Conservation (phyloP, 257 asterid genomes). For the Solanum etuberosum region DNA sequence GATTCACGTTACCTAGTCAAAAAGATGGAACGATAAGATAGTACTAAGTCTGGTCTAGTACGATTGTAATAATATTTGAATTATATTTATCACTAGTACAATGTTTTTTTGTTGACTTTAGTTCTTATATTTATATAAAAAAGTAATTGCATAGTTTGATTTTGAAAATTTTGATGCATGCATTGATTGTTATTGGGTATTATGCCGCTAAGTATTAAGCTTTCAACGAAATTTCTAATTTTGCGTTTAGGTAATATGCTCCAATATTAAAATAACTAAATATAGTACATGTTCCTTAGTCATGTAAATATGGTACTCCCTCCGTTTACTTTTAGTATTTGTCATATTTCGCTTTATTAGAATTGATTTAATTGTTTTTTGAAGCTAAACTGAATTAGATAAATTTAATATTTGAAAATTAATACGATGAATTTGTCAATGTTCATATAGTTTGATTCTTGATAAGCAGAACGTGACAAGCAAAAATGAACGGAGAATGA, state of each 20-base stretch:
- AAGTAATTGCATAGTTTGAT: neutral
- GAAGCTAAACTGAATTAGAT: rapidly evolving
- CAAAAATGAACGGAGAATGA: no score
- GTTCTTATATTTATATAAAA: neutral
- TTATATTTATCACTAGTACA: neutral
- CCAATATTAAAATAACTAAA: neutral
- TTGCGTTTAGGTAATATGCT: neutral
- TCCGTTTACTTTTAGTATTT: neutral
- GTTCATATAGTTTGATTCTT: no score
- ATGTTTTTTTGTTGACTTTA: neutral
- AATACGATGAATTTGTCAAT: neutral
- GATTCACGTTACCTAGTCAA: neutral
- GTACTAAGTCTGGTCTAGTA: neutral
- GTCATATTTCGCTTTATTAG: rapidly evolving
- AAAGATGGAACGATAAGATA: neutral
- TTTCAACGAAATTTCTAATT: neutral
- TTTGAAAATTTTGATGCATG: neutral
- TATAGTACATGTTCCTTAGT: neutral
- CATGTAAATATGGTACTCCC: neutral
- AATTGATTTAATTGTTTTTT: neutral
- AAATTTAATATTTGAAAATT: no score
- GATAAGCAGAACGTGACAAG: neutral
- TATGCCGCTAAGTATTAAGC: neutral
- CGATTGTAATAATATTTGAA: neutral
- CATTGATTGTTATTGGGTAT: neutral